A percentile compares a stretch with the other conserved stretches of the same genome.
phyloP scores from a whole-genome alignment of 805 yeast species.

The Monosporozyma siamensis region DNA sequence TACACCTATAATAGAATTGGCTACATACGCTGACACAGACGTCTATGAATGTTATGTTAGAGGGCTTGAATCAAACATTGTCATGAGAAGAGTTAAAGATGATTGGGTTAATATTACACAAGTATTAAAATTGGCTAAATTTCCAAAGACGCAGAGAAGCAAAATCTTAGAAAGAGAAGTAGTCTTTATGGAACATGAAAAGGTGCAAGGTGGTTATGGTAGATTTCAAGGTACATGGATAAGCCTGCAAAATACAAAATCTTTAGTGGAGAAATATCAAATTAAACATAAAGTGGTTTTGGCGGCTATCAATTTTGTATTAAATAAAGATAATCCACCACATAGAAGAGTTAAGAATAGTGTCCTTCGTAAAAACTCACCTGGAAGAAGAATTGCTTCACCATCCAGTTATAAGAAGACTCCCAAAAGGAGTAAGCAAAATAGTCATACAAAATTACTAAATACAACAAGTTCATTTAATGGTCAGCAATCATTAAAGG shows the following conservation, averaged over 20 bases:
- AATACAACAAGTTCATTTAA: slow-evolving; percentile 2
- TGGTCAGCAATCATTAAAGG: slow-evolving; percentile 5
- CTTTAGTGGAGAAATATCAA: slow-evolving; percentile 44
- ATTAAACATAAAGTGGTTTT: slow-evolving; percentile 42
- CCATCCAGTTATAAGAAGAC: slow-evolving; percentile 31
- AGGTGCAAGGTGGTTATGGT: slow-evolving; percentile 80
- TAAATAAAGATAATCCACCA: slow-evolving; percentile 39
- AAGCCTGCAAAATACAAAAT: slow-evolving; percentile 55
- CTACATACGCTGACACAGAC: slow-evolving; percentile 43
- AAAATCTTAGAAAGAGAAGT: slow-evolving; percentile 68
- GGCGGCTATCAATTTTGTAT: slow-evolving; percentile 45
- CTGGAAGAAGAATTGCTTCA: slow-evolving; percentile 27
- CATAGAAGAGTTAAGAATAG: slow-evolving; percentile 33
- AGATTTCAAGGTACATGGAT: slow-evolving; percentile 84
- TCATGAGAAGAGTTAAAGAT: slow-evolving; percentile 81
- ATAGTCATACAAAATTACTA: slow-evolving; percentile 6
- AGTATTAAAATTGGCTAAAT: slow-evolving; percentile 65
- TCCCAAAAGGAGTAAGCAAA: slow-evolving; percentile 20
- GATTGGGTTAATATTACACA: slow-evolving; percentile 93
- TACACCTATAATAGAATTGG: slow-evolving; percentile 25
- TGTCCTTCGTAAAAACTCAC: slow-evolving; percentile 25
- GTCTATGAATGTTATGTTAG: slow-evolving; percentile 56
- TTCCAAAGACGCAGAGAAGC: slow-evolving; percentile 71
- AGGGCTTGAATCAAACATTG: slow-evolving; percentile 33
- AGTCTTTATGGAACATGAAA: slow-evolving; percentile 60